Percentiles rank a stretch among this genome's conserved stretches.
Evolutionary conservation across 2,329 filamentous ascomycete genomes (phyloP).

Genomic region (Thielaviopsis musarum): DNA sequence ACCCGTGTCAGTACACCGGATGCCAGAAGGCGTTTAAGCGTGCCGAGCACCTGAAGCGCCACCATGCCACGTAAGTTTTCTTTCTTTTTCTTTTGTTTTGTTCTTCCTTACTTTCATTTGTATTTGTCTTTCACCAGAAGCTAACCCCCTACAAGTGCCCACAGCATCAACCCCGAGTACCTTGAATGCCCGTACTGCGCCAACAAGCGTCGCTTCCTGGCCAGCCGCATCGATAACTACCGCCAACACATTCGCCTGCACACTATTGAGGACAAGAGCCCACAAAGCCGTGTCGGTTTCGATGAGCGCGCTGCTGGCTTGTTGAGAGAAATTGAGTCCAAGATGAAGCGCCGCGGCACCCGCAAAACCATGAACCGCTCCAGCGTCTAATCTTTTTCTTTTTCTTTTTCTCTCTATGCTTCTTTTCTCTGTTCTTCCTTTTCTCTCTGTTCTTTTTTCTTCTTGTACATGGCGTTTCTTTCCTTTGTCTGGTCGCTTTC

Average conservation of each 20-base stretch:
- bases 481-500: background rate
- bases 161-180: slow-evolving; percentile 9
- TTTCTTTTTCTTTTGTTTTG: background rate
- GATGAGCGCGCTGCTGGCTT: slow-evolving; percentile 16
- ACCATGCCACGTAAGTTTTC: slow-evolving; percentile 32
- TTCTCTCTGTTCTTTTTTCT: slow-evolving; percentile 1
- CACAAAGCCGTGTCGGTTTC: slow-evolving; percentile 19
- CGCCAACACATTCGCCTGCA: slow-evolving; percentile 23
- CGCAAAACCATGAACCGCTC: slow-evolving; percentile 8
- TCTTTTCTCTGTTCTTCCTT: slow-evolving; percentile 4
- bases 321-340: slow-evolving; percentile 13
- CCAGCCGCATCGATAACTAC: slow-evolving; percentile 22
- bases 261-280: slow-evolving; percentile 15
- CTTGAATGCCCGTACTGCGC: slow-evolving; percentile 12
- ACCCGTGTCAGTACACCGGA: slow-evolving; percentile 28
- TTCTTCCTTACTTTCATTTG: too few species aligned
- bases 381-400: slow-evolving; percentile 1
- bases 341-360: slow-evolving; percentile 11
- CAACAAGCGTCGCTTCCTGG: slow-evolving; percentile 9
- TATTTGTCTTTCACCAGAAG: background rate
- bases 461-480: background rate
- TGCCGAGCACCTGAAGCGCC: slow-evolving; percentile 39
- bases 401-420: slow-evolving; percentile 3
- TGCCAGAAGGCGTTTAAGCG: slow-evolving; percentile 34
- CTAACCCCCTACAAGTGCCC: slow-evolving; percentile 8